Evolutionary conservation across 805 yeast species (phyloP).

Genomic region (Pichia eremophila): DNA sequence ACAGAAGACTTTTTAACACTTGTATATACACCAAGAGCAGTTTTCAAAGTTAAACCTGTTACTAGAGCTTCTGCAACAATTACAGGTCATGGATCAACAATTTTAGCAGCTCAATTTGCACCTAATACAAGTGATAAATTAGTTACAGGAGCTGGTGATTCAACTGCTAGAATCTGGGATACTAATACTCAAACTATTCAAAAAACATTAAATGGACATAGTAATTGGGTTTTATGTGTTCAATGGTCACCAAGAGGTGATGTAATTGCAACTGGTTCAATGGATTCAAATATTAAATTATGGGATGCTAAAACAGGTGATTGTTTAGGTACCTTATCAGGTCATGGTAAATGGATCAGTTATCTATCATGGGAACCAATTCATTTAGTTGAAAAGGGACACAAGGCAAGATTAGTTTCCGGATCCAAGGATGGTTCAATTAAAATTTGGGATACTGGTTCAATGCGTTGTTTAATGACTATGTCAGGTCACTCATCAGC

Average conservation of each 20-base stretch:
- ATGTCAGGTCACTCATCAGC: slow-evolving; percentile 82
- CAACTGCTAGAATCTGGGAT: slow-evolving; percentile 95
- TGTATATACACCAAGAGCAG: slow-evolving; percentile 89
- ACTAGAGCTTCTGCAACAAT: slow-evolving; percentile 89
- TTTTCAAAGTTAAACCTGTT: slow-evolving; percentile 85
- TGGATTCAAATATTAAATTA: slow-evolving; percentile 81
- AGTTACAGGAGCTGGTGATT: slow-evolving; percentile 95
- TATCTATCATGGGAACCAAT: slow-evolving; percentile 91
- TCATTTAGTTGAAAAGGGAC: slow-evolving; percentile 63
- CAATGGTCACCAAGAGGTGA: slow-evolving; percentile 90
- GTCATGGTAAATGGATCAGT: slow-evolving; percentile 87
- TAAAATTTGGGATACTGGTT: slow-evolving; percentile 78
- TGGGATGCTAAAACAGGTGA: slow-evolving; percentile 80
- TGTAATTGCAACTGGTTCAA: slow-evolving; percentile 88
- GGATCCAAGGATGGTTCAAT: slow-evolving; percentile 89
- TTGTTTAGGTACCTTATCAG: slow-evolving; percentile 55
- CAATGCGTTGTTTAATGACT: slow-evolving; percentile 57
- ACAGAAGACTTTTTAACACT: slow-evolving; percentile 91
- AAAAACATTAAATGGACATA: slow-evolving; percentile 72
- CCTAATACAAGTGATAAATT: slow-evolving; percentile 77
- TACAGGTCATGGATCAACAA: slow-evolving; percentile 92
- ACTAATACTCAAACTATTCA: slow-evolving; percentile 90
- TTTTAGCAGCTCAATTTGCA: slow-evolving; percentile 86
- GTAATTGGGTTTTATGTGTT: slow-evolving; percentile 89
- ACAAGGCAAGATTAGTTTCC: slow-evolving; percentile 63